These are phyloP conservation scores for Polytrichum commune DNA, from an alignment of 225 moss, liverwort and hornwort genomes.

Conservation along the genomic window DNA sequence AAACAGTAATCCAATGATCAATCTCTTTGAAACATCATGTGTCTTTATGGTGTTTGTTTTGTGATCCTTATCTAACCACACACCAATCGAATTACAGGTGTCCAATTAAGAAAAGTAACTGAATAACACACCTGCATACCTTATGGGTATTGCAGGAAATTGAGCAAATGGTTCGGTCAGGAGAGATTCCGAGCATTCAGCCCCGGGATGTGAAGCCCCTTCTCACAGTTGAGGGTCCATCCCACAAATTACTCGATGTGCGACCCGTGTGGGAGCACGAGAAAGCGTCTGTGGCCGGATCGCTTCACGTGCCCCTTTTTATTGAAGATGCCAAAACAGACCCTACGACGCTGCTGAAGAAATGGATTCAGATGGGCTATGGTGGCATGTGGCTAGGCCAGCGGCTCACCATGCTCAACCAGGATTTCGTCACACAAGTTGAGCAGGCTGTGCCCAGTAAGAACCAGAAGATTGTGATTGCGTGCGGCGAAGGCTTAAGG, in stretches of 20 bases:
- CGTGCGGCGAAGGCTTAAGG: slow-evolving; percentile 87
- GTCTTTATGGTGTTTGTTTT: no score
- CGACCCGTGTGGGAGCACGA: slow-evolving; percentile 84
- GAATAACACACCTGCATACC: neutral
- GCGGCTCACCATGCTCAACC: slow-evolving; percentile 62
- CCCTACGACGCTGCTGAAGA: slow-evolving; percentile 62
- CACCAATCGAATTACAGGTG: no score
- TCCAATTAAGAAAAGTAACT: no score
- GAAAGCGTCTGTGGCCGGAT: slow-evolving; percentile 66
- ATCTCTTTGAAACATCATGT: no score
- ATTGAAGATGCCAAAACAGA: slow-evolving; percentile 66
- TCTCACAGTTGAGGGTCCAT: slow-evolving; percentile 33
- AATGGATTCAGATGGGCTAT: slow-evolving; percentile 73
- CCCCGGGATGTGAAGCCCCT: slow-evolving; percentile 46
- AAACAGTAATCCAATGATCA: no score
- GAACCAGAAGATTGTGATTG: slow-evolving; percentile 64
- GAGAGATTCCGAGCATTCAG: slow-evolving; percentile 55
- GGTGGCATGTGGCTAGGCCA: slow-evolving; percentile 91
- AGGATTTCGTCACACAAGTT: slow-evolving; percentile 62
- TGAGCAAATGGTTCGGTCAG: slow-evolving; percentile 67
- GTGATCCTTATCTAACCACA: no score
- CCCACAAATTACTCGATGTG: slow-evolving; percentile 72
- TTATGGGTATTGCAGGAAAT: slow-evolving; percentile 50
- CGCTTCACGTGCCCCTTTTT: slow-evolving; percentile 79
- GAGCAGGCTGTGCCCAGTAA: slow-evolving; percentile 52